Base-by-base conservation (phyloP, 306 rosid genomes). In the Cicer bijugum region DNA sequence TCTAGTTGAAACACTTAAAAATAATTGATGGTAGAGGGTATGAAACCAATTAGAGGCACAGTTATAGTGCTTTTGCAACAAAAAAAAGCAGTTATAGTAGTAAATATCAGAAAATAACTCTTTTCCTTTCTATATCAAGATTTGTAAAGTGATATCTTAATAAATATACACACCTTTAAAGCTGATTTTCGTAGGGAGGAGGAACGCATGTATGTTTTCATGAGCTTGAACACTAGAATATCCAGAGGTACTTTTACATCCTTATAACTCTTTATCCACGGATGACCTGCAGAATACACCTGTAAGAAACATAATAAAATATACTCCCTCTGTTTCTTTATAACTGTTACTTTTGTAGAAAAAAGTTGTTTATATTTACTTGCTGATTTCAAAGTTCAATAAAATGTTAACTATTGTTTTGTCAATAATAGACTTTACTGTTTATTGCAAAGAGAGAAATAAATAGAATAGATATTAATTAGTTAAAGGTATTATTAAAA, bases 181-280 rank as follows among this genome's bases (percentile, higher is more conserved):
- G 98, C 97, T 77, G 96, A 89, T 82, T 88, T 91, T 16, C 97
- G 86, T 70, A 94, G 89, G 68, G 92, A 82, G 9, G 98, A 91
- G 35, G 97, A 91, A 17, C 91, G 89, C 98, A 94, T 85, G 80
- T 94, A 94, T 71, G 78, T 43, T 84, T 85, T 94, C 91, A 94
- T 89, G 83, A 91, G 97, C 82, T 91, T 94, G 78, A 94, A 86
- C 74, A 86, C 85, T 57, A 82, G 82, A 84, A 94, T 75, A 85
- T 94, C 98, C 75, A 94, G 40, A 35, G 97, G 92, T 48, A 86
- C 88, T 84, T 87, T 82, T 60, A 87, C 88, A 68, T 83, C 88
- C 74, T 76, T 85, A 43, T 52, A 85, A 78, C 73, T 81, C 79
- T 76, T 91, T 75, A 94, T 86, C 98, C 97, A 91, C 4, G 97